Evolutionary conservation across 805 yeast species (phyloP).

Genomic region (Ogataea corticis): DNA sequence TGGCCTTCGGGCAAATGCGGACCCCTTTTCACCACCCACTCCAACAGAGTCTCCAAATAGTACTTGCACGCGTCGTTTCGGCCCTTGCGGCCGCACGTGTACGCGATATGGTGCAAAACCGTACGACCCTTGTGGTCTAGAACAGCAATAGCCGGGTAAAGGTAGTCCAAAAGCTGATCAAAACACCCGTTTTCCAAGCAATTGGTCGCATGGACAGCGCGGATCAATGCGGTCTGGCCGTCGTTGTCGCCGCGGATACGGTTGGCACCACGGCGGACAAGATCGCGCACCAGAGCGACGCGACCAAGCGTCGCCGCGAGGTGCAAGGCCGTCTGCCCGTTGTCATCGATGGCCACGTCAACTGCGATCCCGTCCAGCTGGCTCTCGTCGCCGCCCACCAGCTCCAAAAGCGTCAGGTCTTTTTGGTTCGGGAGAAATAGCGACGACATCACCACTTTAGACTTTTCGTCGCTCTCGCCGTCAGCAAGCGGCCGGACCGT

Average conservation of each 20-base stretch:
- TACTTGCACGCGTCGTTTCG: slow-evolving; percentile 72
- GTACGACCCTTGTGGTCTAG: slow-evolving; percentile 74
- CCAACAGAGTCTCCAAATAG: slow-evolving; percentile 68
- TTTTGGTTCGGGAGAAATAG: slow-evolving; percentile 48
- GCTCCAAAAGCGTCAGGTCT: slow-evolving; percentile 26
- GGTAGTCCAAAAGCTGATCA: slow-evolving; percentile 61
- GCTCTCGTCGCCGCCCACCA: slow-evolving; percentile 30
- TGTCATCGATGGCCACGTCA: slow-evolving; percentile 88
- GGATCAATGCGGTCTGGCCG: slow-evolving; percentile 86
- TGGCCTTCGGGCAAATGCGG: slow-evolving; percentile 42
- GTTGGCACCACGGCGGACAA: slow-evolving; percentile 67
- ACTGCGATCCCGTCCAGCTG: slow-evolving; percentile 48
- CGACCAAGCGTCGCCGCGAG: slow-evolving; percentile 95
- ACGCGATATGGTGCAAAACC: slow-evolving; percentile 82
- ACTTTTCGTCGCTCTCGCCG: slow-evolving; percentile 29
- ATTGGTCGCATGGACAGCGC: slow-evolving; percentile 83
- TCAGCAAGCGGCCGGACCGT: slow-evolving; percentile 48
- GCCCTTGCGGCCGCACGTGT: slow-evolving; percentile 75
- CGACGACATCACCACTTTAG: slow-evolving; percentile 45
- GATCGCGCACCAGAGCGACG: slow-evolving; percentile 62
- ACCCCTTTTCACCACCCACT: slow-evolving; percentile 71
- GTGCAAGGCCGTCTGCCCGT: slow-evolving; percentile 91
- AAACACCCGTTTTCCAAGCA: slow-evolving; percentile 79
- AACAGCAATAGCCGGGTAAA: slow-evolving; percentile 72
- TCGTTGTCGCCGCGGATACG: slow-evolving; percentile 71